Evolutionary conservation across 306 rosid species (phyloP).

Genomic region (Begonia peltatifolia): DNA sequence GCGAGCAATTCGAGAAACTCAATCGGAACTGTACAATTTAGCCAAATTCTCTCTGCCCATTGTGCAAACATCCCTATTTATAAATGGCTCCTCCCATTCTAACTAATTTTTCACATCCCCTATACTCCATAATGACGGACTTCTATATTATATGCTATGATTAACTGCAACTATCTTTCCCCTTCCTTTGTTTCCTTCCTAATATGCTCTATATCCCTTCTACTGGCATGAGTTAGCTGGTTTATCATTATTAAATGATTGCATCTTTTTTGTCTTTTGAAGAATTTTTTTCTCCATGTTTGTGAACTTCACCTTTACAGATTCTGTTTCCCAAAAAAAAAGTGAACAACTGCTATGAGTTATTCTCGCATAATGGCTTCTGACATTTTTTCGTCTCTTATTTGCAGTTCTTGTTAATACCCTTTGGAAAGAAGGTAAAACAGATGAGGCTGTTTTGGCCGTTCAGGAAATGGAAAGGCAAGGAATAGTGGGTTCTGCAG

Average conservation of each 20-base stretch:
- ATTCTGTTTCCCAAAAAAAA: too few species aligned
- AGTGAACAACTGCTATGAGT: background rate
- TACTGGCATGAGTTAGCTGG: too few species aligned
- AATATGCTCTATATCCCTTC: too few species aligned
- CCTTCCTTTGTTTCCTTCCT: too few species aligned
- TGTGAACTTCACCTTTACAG: too few species aligned
- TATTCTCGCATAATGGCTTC: background rate
- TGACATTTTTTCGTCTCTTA: slow-evolving; percentile 10
- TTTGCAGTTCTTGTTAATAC: slow-evolving; percentile 70
- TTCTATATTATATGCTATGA: too few species aligned
- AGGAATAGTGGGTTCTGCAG: slow-evolving; percentile 90
- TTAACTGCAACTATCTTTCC: too few species aligned
- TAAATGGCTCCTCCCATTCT: background rate
- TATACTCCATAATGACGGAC: too few species aligned
- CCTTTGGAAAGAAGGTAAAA: slow-evolving; percentile 74
- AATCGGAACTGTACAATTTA: too few species aligned
- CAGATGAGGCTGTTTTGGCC: slow-evolving; percentile 55
- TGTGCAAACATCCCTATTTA: background rate
- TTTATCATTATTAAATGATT: background rate
- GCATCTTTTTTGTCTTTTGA: background rate
- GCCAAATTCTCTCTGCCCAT: too few species aligned
- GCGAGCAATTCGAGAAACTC: too few species aligned
- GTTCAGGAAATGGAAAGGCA: slow-evolving; percentile 75
- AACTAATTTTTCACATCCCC: background rate
- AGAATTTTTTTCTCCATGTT: too few species aligned